phyloP scores from a whole-genome alignment of 805 yeast species.

The Vanderwaltozyma yarrowii region DNA sequence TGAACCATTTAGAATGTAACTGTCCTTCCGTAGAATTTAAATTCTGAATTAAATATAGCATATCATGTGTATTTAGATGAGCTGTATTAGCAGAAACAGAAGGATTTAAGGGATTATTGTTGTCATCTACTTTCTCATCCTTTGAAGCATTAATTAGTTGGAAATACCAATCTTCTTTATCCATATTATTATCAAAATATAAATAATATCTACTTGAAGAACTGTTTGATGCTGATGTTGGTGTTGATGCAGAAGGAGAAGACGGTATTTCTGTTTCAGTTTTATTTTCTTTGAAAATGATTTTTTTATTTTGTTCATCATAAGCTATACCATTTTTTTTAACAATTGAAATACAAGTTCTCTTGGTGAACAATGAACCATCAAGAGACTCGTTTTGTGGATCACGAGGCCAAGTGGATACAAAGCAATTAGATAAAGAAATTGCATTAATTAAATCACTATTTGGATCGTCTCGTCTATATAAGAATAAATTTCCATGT shows the following conservation, averaged over 20 bases:
- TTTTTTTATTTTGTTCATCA: slow-evolving; percentile 9
- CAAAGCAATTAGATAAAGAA: slow-evolving; percentile 58
- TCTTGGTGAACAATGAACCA: slow-evolving; percentile 69
- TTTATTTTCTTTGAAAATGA: not conserved
- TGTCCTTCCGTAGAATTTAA: slow-evolving; percentile 79
- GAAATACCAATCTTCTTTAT: slow-evolving; percentile 92
- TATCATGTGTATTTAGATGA: slow-evolving; percentile 60
- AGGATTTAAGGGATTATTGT: slow-evolving; percentile 39
- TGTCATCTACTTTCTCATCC: slow-evolving; percentile 10
- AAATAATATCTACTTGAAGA: slow-evolving; percentile 39
- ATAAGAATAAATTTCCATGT: slow-evolving; percentile 84
- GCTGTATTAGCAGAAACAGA: slow-evolving; percentile 57
- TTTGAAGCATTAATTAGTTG: slow-evolving; percentile 71
- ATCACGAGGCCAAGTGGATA: slow-evolving; percentile 77
- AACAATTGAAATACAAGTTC: slow-evolving; percentile 66
- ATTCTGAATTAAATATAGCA: slow-evolving; percentile 63
- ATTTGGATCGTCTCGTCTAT: slow-evolving; percentile 45
- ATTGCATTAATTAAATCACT: slow-evolving; percentile 62
- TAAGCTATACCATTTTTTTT: slow-evolving; percentile 30
- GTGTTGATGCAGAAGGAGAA: not conserved
- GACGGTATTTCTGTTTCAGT: not conserved
- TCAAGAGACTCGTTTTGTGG: slow-evolving; percentile 38
- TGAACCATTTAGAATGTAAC: slow-evolving; percentile 78
- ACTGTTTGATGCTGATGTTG: not conserved
- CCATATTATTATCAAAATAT: slow-evolving; percentile 66